Evolutionary conservation across 148 eudicot species (phyloP), one percentile per base, ranked within the genome.

Genomic region (Silene uniflora): DNA sequence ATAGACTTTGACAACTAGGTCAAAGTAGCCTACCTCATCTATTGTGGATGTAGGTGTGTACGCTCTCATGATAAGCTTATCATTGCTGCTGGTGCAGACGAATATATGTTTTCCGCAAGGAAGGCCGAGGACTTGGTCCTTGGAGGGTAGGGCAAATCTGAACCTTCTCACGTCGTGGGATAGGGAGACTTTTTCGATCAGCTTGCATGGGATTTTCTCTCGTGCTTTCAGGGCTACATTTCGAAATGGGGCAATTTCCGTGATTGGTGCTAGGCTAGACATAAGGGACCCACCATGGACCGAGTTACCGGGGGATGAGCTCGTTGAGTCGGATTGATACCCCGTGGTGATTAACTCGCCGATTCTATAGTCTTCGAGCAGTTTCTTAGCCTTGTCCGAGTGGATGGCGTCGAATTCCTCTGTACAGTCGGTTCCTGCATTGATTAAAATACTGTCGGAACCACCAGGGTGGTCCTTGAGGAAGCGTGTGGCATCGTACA

Each of bases 401-500:
- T 94, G 98, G 35, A 94, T 91, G 1, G 97, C 97, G 10, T 94
- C 97, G 60, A 94, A 94, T 67, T 94, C 98, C 46, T 94, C 98
- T 0, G 97, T 89, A 77, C 98, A 91, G 73, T 94, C 98, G 0
- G 97, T 88, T 22, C 98, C 98, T 0, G 96, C 96, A 27, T 94
- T 94, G 79, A 94, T 91, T 66, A 94, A 87, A 69, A 94, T 94
- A 70, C 96, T 90, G 75, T 94, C 98, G 6, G 87, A 23, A 0
- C 98, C 98, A 0, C 98, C 98, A 0, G 98, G 98, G 66, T 94
- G 98, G 73, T 87, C 98, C 23, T 89, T 89, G 49, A 94, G 81
- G 87, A 94, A 94, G 2, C 62, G 55, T 39, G 97, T 90, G 77
- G 89, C 84, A 25, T 94, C 92, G 67, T 91, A 94, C 69, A 94